A percentile compares a stretch with the other conserved stretches of the same genome.
phyloP scores from a whole-genome alignment of 2,329 filamentous ascomycete genomes.

The Amphichorda felina region DNA sequence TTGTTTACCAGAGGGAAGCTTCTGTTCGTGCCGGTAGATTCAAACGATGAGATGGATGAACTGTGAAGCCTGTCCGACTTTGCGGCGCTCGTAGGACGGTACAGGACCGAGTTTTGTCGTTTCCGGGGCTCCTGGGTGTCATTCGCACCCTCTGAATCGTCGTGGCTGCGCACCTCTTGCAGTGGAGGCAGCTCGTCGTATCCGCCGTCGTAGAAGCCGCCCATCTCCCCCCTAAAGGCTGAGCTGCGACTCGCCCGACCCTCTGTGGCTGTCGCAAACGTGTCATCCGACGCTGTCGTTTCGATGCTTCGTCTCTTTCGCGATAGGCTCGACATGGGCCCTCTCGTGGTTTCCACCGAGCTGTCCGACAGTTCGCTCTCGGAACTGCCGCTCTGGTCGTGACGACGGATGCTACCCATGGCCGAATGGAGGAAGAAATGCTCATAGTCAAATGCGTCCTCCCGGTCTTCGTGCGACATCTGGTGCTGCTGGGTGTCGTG shows the following conservation, averaged over 20 bases:
- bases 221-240: conserved; percentile 7
- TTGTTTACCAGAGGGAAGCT: conserved; percentile 51
- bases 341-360: conserved; percentile 51
- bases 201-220: conserved; percentile 3
- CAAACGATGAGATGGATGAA: conserved; percentile 44
- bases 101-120: conserved; percentile 22
- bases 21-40: conserved; percentile 45
- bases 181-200: conserved; percentile 3
- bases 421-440: conserved; percentile 92
- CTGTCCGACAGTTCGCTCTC: conserved; percentile 46
- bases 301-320: conserved; percentile 34
- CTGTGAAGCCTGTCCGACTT: conserved; percentile 30
- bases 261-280: conserved; percentile 46
- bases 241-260: conserved; percentile 28
- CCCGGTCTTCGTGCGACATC: conserved; percentile 79
- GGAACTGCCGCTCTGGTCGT: conserved; percentile 22
- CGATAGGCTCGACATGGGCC: conserved; percentile 16
- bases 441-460: conserved; percentile 94
- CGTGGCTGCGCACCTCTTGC: conserved; percentile 6
- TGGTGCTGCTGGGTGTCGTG: conserved; percentile 47
- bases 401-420: conserved; percentile 56
- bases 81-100: conserved; percentile 17
- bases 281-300: conserved; percentile 38
- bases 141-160: conserved; percentile 3
- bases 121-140: conserved; percentile 8